A percentile compares a stretch with the other conserved stretches of the same genome.
Conservation (phyloP, 768 basidiomycete genomes). For the Infundibulicybe gibba region DNA sequence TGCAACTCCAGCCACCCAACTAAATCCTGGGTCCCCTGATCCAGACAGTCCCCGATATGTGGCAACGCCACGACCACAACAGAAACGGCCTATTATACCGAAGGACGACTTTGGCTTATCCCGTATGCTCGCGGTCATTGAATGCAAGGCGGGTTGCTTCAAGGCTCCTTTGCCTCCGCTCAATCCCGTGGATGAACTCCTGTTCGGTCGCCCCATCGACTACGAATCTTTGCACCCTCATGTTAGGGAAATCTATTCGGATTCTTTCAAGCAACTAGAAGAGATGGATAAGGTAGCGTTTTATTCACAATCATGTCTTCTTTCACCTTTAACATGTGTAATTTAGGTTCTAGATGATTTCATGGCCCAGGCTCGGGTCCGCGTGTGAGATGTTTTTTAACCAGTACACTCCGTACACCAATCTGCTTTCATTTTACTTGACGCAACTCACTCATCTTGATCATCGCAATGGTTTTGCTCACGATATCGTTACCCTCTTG, state of each 20-base stretch:
- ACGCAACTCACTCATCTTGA: no score
- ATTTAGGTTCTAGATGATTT: no score
- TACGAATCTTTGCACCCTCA: conserved; percentile 64
- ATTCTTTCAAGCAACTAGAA: conserved; percentile 68
- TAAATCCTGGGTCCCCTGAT: conserved; percentile 16
- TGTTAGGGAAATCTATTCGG: conserved; percentile 67
- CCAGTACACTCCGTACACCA: no score
- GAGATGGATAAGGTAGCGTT: conserved; percentile 70
- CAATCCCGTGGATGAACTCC: conserved; percentile 66
- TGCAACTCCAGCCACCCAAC: conserved; percentile 30
- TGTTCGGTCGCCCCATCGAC: conserved; percentile 68
- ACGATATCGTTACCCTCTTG: no score
- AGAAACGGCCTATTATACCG: conserved; percentile 49
- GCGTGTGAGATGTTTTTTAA: no score
- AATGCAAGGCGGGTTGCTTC: conserved; percentile 50
- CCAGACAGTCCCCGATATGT: conserved; percentile 20
- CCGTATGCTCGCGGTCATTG: conserved; percentile 87
- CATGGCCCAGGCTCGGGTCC: no score
- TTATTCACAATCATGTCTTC: no score
- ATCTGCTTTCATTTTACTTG: no score
- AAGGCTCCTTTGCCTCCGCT: conserved; percentile 27
- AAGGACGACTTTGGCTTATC: conserved; percentile 84
- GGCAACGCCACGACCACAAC: conserved; percentile 30
- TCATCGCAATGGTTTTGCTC: no score
- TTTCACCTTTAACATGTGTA: no score